phyloP scores from a whole-genome alignment of 805 yeast genomes.

The Zygoascus biomembranicola region DNA sequence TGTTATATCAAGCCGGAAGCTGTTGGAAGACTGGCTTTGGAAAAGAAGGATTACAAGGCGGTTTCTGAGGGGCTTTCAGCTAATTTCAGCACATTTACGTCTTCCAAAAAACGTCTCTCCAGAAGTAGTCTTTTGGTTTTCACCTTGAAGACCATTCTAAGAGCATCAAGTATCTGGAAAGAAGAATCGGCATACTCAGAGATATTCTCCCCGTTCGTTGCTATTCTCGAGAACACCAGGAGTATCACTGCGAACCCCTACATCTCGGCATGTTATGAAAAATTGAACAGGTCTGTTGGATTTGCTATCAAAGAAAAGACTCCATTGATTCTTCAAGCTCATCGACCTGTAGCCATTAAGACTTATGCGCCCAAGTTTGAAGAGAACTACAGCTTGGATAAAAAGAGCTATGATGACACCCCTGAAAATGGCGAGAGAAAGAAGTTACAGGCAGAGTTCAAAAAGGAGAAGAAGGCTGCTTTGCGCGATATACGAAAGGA shows the following conservation, averaged over 20 bases:
- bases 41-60: not conserved
- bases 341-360: constrained; percentile 75
- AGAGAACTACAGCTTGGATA: constrained; percentile 93
- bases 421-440: constrained; percentile 70
- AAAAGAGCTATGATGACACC: constrained; percentile 82
- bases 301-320: constrained; percentile 43
- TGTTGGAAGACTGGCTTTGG: constrained; percentile 1
- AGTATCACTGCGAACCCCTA: not conserved
- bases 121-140: not conserved
- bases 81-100: not conserved
- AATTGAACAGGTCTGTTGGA: constrained; percentile 42
- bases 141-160: not conserved
- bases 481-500: constrained; percentile 88
- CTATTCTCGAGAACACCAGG: constrained; percentile 18
- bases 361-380: constrained; percentile 86
- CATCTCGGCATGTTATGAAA: constrained; percentile 20
- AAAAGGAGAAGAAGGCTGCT: constrained; percentile 84
- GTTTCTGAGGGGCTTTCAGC: not conserved
- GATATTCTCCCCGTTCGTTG: constrained; percentile 41
- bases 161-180: constrained; percentile 40
- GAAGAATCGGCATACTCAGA: constrained; percentile 57
- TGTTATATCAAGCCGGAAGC: not conserved
- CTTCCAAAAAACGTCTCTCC: not conserved
- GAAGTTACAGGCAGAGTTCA: constrained; percentile 76
- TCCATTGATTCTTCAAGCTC: constrained; percentile 77